These are phyloP conservation scores for Cordyceps cateniannulata DNA, from an alignment of 2,329 filamentous ascomycete genomes.

Conservation along the genomic window DNA sequence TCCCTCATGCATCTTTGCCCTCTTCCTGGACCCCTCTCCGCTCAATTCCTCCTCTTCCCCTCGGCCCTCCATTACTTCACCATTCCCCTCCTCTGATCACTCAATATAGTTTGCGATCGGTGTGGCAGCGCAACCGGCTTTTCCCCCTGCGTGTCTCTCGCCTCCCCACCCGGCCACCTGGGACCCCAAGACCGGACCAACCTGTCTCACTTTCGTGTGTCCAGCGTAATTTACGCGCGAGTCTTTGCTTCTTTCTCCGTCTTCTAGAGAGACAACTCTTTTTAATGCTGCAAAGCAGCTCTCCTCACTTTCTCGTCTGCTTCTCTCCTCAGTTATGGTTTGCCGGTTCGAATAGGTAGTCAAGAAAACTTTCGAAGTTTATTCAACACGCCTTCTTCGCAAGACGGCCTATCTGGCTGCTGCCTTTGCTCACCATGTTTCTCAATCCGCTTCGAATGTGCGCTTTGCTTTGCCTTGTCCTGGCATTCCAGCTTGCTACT, in stretches of 20 bases:
- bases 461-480: conserved; percentile 32
- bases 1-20: background rate
- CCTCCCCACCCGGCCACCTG: background rate
- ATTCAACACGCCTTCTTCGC: conserved; percentile 2
- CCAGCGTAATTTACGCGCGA: conserved; percentile 10
- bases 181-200: background rate
- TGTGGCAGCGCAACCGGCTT: background rate
- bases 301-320: background rate
- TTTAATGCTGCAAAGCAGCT: background rate
- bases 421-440: conserved; percentile 25
- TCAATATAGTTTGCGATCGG: background rate
- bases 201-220: conserved; percentile 10
- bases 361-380: background rate
- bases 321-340: conserved; percentile 1
- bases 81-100: background rate
- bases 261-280: background rate
- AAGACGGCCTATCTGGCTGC: background rate
- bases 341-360: background rate
- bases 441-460: conserved; percentile 27
- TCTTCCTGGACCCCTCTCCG: background rate
- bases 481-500: conserved; percentile 31
- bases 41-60: background rate
- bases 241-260: conserved; percentile 11
- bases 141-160: conserved; percentile 8
- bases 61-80: background rate